A percentile compares a stretch with the other conserved stretches of the same genome.
Conservation (phyloP, 2,329 filamentous ascomycete genomes). For the Arthrobotrys sinensis region DNA sequence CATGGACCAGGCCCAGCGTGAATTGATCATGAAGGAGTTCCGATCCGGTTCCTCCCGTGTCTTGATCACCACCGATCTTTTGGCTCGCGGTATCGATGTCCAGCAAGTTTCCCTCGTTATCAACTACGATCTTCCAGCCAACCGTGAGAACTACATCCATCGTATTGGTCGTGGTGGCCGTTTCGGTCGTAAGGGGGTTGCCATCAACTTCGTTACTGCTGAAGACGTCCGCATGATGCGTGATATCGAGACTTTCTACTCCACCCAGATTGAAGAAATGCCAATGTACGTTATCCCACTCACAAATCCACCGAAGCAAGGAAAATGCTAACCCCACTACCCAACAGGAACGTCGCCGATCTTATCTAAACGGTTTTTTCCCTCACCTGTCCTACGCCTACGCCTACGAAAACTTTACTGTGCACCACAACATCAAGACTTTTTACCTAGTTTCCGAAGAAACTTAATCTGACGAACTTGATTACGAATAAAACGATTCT, state of each 20-base stretch:
- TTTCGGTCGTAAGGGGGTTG: conserved; percentile 99
- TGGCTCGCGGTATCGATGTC: conserved; percentile 99
- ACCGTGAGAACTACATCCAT: conserved; percentile 99
- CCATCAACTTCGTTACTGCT: conserved; percentile 99
- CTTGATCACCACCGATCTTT: conserved; percentile 95
- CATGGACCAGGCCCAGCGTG: conserved; percentile 98
- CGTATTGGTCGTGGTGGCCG: conserved; percentile 99
- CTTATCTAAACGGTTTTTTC: conserved; percentile 74
- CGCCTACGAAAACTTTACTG: conserved; percentile 9
- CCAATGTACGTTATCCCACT: conserved; percentile 87
- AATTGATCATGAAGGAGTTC: conserved; percentile 99
- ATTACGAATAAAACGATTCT: conserved; percentile 17
- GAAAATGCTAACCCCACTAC: conserved; percentile 34
- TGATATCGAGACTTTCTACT: conserved; percentile 99
- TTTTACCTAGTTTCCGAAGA: not conserved
- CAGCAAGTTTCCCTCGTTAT: conserved; percentile 99
- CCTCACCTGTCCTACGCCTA: not conserved
- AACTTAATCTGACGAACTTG: conserved; percentile 21
- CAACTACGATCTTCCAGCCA: conserved; percentile 99
- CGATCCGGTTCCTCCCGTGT: conserved; percentile 98
- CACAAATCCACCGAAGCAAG: not conserved
- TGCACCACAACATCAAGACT: conserved; percentile 6
- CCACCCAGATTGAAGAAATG: conserved; percentile 99
- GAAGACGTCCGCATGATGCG: conserved; percentile 99
- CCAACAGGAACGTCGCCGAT: conserved; percentile 76